These are phyloP conservation scores for Zygnema circumcarinatum DNA, from an alignment of 139 green algal genomes.

Conservation along the genomic window DNA sequence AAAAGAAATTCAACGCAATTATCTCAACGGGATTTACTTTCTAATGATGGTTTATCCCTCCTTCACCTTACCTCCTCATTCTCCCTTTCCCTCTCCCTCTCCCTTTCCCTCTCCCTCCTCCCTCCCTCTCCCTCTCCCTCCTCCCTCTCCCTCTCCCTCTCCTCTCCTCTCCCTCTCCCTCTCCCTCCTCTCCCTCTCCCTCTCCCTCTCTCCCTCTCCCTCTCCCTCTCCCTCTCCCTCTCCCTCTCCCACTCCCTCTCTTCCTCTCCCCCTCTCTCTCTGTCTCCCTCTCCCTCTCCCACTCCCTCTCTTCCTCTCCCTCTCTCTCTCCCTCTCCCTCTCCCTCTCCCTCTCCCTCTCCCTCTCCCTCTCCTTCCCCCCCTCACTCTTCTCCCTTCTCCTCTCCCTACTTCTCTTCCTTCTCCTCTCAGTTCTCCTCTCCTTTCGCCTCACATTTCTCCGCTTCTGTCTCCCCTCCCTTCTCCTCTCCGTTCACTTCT, in stretches of 20 bases:
- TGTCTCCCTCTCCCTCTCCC: background rate
- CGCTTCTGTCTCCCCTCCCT: background rate
- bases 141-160: background rate
- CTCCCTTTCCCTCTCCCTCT: too few relatives aligned
- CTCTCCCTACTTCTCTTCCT: background rate
- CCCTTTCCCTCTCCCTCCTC: too few relatives aligned
- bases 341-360: background rate
- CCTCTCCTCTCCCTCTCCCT: background rate
- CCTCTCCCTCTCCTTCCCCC: background rate
- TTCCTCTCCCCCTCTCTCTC: background rate
- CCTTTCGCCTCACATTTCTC: background rate
- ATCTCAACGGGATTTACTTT: too few relatives aligned
- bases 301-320: background rate
- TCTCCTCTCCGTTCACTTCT: background rate
- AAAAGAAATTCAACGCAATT: too few relatives aligned
- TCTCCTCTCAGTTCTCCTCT: background rate
- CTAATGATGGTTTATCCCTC: too few relatives aligned
- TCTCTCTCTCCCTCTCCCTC: background rate
- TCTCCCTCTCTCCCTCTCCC: background rate
- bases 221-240: background rate
- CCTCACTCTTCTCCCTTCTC: background rate
- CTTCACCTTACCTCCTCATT: too few relatives aligned
- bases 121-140: background rate
- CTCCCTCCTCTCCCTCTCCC: background rate
- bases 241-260: background rate